These are phyloP conservation scores for Oryza meyeriana DNA, from an alignment of 176 grass and related monocot species.

Conservation along the genomic window DNA sequence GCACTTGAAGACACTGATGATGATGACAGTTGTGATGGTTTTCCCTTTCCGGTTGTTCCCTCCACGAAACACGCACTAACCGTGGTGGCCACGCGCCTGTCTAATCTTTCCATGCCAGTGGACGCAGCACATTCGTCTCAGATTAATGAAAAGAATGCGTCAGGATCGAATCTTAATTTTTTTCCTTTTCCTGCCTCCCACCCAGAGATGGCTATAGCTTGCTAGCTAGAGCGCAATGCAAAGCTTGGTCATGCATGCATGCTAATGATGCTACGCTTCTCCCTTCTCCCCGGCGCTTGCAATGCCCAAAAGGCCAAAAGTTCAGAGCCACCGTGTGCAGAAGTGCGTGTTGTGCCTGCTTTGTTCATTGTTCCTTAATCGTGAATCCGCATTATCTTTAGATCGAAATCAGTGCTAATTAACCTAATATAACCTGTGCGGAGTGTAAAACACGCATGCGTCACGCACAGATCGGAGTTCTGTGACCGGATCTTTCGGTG, in stretches of 20 bases:
- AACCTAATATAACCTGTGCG: not conserved
- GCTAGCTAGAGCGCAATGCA: not conserved
- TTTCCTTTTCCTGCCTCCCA: slow-evolving; percentile 10
- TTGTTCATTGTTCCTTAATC: not conserved
- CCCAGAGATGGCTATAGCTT: not conserved
- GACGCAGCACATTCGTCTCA: not conserved
- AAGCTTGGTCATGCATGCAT: not conserved
- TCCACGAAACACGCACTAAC: slow-evolving; percentile 25
- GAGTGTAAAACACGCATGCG: not conserved
- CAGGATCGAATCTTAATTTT: not conserved
- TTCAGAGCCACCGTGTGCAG: not conserved
- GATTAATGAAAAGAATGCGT: not conserved
- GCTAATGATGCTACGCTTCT: too few species aligned
- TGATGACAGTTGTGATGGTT: not conserved
- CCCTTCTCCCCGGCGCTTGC: not conserved
- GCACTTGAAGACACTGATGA: not conserved
- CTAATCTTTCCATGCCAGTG: not conserved
- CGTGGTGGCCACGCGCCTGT: slow-evolving; percentile 69
- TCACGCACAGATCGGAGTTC: not conserved
- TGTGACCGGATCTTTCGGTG: not conserved
- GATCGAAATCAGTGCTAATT: not conserved
- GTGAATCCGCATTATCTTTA: not conserved
- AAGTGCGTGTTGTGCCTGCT: not conserved
- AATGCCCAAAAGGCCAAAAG: not conserved
- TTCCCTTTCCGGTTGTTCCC: not conserved